phyloP scores from a whole-genome alignment of 345 rosid genomes.

The Euphorbia lathyris region DNA sequence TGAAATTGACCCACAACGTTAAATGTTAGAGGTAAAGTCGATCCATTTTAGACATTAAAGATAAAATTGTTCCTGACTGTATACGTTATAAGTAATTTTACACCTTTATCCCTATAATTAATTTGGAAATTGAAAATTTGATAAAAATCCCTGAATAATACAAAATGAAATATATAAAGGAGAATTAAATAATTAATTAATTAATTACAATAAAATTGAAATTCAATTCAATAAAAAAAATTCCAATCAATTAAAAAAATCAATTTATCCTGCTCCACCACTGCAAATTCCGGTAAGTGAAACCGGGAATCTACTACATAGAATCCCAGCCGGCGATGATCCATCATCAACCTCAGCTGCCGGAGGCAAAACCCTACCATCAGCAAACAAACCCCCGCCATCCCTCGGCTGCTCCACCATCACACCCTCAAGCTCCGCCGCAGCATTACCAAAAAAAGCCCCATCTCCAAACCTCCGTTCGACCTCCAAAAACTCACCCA shows the following conservation, averaged over 20 bases:
- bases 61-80: too few species aligned
- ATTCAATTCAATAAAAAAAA: background rate
- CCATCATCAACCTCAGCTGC: slow-evolving; percentile 31
- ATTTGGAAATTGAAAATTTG: too few species aligned
- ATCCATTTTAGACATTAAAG: too few species aligned
- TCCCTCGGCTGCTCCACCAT: slow-evolving; percentile 25
- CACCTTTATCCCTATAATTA: too few species aligned
- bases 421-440: slow-evolving; percentile 57
- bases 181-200: background rate
- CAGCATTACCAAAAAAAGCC: slow-evolving; percentile 41
- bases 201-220: background rate
- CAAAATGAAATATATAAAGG: background rate
- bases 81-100: too few species aligned
- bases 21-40: too few species aligned
- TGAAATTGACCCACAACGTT: too few species aligned
- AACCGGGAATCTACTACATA: slow-evolving; percentile 74
- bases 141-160: too few species aligned
- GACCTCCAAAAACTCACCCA: slow-evolving; percentile 85
- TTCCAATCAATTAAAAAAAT: background rate
- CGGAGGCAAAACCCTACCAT: slow-evolving; percentile 85
- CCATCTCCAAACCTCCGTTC: slow-evolving; percentile 81
- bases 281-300: slow-evolving; percentile 74
- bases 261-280: slow-evolving; percentile 39
- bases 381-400: slow-evolving; percentile 62
- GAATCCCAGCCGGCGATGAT: slow-evolving; percentile 38